A percentile compares a stretch with the other conserved stretches of the same genome.
Conservation (phyloP, 2,329 filamentous ascomycete genomes). For the Fusarium sp. region DNA sequence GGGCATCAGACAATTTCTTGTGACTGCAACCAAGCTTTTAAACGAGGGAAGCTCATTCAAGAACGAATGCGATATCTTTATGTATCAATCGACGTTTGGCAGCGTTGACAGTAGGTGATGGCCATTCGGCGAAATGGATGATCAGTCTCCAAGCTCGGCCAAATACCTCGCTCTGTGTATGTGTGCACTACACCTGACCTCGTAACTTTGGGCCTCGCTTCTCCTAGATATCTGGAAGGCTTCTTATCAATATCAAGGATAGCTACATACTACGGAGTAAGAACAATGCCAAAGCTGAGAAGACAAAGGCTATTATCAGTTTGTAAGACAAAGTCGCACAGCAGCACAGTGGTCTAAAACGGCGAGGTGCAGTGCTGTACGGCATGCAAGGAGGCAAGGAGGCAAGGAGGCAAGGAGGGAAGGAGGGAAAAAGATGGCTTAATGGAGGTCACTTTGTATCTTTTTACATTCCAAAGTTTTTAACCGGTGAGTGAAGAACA, state of each 20-base stretch:
- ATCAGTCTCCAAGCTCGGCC: background rate
- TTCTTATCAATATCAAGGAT: background rate
- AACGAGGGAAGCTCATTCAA: background rate
- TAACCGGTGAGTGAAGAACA: conserved; percentile 36
- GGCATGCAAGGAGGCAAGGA: conserved; percentile 11
- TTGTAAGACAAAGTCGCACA: conserved; percentile 4
- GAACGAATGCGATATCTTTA: background rate
- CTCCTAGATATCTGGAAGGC: background rate
- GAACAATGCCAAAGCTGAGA: background rate
- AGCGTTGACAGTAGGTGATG: background rate
- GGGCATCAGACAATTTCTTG: background rate
- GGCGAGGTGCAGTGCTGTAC: conserved; percentile 22
- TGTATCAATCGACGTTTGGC: background rate
- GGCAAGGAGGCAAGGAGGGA: background rate
- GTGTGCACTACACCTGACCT: background rate
- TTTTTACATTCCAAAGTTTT: conserved; percentile 32
- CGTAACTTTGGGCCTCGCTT: background rate
- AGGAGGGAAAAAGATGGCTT: no score
- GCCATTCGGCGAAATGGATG: background rate
- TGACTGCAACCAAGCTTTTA: background rate
- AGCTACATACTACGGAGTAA: background rate
- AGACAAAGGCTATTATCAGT: background rate
- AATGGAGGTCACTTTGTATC: conserved; percentile 23
- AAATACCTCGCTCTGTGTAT: background rate
- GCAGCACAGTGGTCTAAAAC: conserved; percentile 23